Conservation (phyloP, 345 rosid genomes). For the Raphanus raphanistrum region DNA sequence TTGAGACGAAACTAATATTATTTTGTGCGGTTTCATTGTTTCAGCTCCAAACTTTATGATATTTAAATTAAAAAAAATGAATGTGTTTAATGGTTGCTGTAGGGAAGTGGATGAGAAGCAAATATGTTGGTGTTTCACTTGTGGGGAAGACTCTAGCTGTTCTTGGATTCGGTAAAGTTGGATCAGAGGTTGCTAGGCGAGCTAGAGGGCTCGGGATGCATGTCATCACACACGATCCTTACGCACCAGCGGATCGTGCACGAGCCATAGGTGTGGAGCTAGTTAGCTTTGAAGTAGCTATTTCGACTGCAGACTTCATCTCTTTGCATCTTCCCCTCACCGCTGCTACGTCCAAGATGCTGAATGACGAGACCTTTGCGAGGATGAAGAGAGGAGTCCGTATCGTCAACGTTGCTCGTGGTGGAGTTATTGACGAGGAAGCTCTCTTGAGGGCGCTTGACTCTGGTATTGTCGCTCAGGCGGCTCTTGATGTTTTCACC, state of each 20-base stretch:
- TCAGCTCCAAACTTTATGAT: too few relatives aligned
- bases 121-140: conserved; percentile 54
- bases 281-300: conserved; percentile 51
- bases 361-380: conserved; percentile 53
- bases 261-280: conserved; percentile 51
- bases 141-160: conserved; percentile 56
- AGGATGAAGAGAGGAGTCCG: conserved; percentile 55
- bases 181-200: conserved; percentile 58
- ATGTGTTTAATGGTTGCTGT: conserved; percentile 10
- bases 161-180: conserved; percentile 65
- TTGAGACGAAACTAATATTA: too few relatives aligned
- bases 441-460: conserved; percentile 52
- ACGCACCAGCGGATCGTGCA: conserved; percentile 58
- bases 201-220: conserved; percentile 57
- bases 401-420: conserved; percentile 54
- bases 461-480: conserved; percentile 52
- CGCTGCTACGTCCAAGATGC: conserved; percentile 49
- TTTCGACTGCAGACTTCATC: conserved; percentile 51
- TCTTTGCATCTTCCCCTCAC: conserved; percentile 58
- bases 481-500: conserved; percentile 55
- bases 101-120: conserved; percentile 55
- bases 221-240: conserved; percentile 58
- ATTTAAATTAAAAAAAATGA: background rate
- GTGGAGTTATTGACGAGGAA: conserved; percentile 58
- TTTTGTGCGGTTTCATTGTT: too few relatives aligned